A percentile compares a stretch with the other conserved stretches of the same genome.
phyloP scores from a whole-genome alignment of 306 rosid genomes.

The Pueraria montana region DNA sequence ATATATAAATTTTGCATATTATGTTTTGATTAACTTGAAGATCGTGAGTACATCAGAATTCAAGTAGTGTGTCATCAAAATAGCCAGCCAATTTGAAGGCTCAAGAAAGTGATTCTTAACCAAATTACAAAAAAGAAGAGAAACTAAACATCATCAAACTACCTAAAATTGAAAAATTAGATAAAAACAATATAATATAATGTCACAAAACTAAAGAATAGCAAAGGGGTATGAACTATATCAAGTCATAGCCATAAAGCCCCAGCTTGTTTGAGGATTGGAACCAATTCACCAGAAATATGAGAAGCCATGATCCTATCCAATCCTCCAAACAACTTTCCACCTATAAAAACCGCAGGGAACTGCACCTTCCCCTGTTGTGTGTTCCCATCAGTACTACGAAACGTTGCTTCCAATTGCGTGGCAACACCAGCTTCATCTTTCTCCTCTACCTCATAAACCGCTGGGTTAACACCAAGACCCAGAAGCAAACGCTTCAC shows the following conservation, averaged over 20 bases:
- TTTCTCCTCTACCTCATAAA: constrained; percentile 65
- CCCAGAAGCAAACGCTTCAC: constrained; percentile 64
- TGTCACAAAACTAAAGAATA: neutral
- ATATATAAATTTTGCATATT: neutral
- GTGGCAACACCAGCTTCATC: constrained; percentile 49
- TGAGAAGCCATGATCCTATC: constrained; percentile 76
- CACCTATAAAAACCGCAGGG: constrained; percentile 72
- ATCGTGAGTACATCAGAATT: neutral
- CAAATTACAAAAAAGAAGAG: neutral
- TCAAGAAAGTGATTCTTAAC: constrained; percentile 2
- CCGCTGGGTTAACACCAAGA: constrained; percentile 66
- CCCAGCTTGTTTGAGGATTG: constrained; percentile 70
- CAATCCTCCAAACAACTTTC: constrained; percentile 69
- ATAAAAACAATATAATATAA: neutral
- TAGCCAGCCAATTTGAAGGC: constrained; percentile 26
- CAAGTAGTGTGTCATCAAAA: neutral
- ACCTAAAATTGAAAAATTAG: neutral
- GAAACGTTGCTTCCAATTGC: constrained; percentile 43
- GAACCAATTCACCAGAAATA: constrained; percentile 77
- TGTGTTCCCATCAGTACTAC: neutral
- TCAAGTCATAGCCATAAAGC: constrained; percentile 81
- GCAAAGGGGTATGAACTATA: too few relatives aligned
- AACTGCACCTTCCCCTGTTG: constrained; percentile 45
- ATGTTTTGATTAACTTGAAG: neutral
- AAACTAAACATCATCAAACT: neutral